Percentiles rank a stretch among this genome's conserved stretches.
Conservation (phyloP, 352 stramenopile genomes). For the Phytophthora capsici region DNA sequence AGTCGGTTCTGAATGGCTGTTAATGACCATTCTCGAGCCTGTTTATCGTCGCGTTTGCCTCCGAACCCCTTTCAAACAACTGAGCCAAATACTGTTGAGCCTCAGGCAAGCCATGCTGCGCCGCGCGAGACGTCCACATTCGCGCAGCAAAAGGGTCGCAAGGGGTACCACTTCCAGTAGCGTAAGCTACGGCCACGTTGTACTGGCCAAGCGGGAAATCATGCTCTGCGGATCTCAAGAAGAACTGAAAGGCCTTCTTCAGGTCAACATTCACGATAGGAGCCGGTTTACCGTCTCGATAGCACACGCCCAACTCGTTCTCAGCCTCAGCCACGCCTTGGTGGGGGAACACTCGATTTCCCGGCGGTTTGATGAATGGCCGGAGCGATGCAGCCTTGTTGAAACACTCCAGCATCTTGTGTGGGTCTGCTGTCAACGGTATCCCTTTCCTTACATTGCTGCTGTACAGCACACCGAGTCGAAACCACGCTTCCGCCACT, state of each 20-base stretch:
- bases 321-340: slow-evolving; percentile 46
- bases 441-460: slow-evolving; percentile 28
- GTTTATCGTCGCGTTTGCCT: slow-evolving; percentile 26
- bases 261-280: slow-evolving; percentile 22
- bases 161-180: slow-evolving; percentile 31
- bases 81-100: slow-evolving; percentile 36
- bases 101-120: slow-evolving; percentile 40
- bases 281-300: slow-evolving; percentile 38
- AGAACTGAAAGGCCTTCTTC: slow-evolving; percentile 38
- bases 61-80: slow-evolving; percentile 34
- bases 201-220: slow-evolving; percentile 44
- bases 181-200: slow-evolving; percentile 42
- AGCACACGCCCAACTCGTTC: slow-evolving; percentile 44
- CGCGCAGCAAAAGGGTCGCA: slow-evolving; percentile 34
- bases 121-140: slow-evolving; percentile 45
- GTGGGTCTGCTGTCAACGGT: slow-evolving; percentile 26
- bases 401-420: slow-evolving; percentile 44
- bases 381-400: slow-evolving; percentile 37
- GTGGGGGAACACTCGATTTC: slow-evolving; percentile 35
- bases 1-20: slow-evolving; percentile 28
- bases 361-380: slow-evolving; percentile 43
- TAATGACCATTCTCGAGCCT: slow-evolving; percentile 30
- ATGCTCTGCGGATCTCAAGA: slow-evolving; percentile 44
- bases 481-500: slow-evolving; percentile 47
- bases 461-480: slow-evolving; percentile 45